Conservation (phyloP, 106 monocot genomes). For the Apostasia shenzhenica region DNA sequence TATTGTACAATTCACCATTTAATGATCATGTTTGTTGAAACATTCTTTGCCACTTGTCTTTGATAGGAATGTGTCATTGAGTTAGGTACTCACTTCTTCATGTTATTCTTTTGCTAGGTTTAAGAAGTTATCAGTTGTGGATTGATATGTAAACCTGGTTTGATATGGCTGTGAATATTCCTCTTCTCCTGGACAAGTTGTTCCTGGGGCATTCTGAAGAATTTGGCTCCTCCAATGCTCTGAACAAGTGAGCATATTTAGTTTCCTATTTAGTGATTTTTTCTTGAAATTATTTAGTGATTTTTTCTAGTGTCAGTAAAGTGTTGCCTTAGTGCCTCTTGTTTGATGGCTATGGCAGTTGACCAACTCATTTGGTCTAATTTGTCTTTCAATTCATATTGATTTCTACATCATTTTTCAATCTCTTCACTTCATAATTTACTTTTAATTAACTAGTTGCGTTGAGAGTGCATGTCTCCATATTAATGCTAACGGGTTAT, state of each 20-base stretch:
- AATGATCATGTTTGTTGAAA: too few relatives aligned
- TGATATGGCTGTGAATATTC: conserved; percentile 6
- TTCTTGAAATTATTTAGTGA: background rate
- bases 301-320: too few relatives aligned
- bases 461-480: too few relatives aligned
- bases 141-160: background rate
- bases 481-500: too few relatives aligned
- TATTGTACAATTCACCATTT: too few relatives aligned
- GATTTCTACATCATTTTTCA: background rate
- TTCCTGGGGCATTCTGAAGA: background rate
- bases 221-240: background rate
- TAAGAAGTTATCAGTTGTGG: too few relatives aligned
- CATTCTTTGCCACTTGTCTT: too few relatives aligned
- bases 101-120: too few relatives aligned
- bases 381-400: background rate
- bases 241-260: background rate
- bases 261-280: background rate
- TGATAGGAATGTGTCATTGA: too few relatives aligned
- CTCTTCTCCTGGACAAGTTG: conserved; percentile 18
- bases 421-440: background rate
- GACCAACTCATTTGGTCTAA: background rate
- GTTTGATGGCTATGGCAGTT: background rate
- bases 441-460: too few relatives aligned
- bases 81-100: too few relatives aligned
- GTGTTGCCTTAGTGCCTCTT: background rate